phyloP scores from a whole-genome alignment of 164 flowering plant genomes.

The Piper longum region DNA sequence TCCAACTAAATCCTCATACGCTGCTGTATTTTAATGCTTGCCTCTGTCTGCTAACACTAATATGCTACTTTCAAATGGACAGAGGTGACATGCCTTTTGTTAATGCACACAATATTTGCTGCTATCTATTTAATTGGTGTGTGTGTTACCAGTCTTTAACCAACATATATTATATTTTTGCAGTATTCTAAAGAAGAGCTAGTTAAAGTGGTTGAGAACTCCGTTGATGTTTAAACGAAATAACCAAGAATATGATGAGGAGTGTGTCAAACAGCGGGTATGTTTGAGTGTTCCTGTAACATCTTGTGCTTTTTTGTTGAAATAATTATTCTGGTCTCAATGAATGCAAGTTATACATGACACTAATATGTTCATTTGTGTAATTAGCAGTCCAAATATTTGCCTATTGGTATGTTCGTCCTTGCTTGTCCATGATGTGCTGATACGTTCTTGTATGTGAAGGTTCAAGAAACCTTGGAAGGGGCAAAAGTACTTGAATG shows the following conservation, averaged over 20 bases:
- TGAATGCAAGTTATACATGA: background rate
- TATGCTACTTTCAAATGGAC: too few relatives aligned
- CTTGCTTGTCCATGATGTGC: background rate
- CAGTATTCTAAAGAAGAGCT: slow-evolving; percentile 75
- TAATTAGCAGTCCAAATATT: background rate
- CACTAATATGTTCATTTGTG: background rate
- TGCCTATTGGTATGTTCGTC: background rate
- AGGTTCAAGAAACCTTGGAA: slow-evolving; percentile 86
- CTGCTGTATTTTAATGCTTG: too few relatives aligned
- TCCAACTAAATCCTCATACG: too few relatives aligned
- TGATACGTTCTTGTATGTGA: background rate
- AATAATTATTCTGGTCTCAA: background rate
- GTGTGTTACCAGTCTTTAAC: background rate
- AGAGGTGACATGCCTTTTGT: too few relatives aligned
- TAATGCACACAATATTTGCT: background rate
- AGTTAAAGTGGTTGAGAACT: slow-evolving; percentile 73
- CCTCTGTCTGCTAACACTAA: too few relatives aligned
- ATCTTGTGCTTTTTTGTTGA: too few relatives aligned
- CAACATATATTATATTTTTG: slow-evolving; percentile 3
- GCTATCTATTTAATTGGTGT: too few relatives aligned
- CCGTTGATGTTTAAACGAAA: slow-evolving; percentile 60
- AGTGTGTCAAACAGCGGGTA: slow-evolving; percentile 32
- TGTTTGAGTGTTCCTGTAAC: background rate
- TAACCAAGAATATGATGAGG: slow-evolving; percentile 54
- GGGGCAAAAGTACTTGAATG: slow-evolving; percentile 96